These are phyloP conservation scores for Aphanomyces euteiches DNA, from an alignment of 352 stramenopile species.

Conservation along the genomic window DNA sequence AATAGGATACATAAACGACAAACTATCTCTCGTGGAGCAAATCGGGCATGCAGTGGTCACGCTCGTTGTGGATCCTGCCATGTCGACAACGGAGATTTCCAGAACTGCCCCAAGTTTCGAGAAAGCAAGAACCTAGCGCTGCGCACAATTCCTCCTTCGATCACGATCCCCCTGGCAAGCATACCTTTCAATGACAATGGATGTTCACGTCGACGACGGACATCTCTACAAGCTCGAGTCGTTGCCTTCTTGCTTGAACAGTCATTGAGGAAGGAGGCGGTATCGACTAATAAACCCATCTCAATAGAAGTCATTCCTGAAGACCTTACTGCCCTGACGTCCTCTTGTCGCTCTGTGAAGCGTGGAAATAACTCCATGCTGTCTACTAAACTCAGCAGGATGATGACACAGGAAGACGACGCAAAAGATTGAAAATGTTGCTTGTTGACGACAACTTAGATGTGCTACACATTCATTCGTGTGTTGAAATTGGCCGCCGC, in stretches of 20 bases:
- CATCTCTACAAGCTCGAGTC: slow-evolving; percentile 26
- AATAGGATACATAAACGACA: slow-evolving; percentile 35
- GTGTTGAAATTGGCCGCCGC: background rate
- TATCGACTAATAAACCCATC: background rate
- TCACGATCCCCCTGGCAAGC: slow-evolving; percentile 36
- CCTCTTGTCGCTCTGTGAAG: too few relatives aligned
- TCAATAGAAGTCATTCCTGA: too few relatives aligned
- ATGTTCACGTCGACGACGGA: slow-evolving; percentile 37
- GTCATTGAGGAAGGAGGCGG: background rate
- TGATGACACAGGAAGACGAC: background rate
- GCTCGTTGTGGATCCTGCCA: slow-evolving; percentile 34
- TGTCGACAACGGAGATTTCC: slow-evolving; percentile 44
- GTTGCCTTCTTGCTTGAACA: too few relatives aligned
- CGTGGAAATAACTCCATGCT: too few relatives aligned
- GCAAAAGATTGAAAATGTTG: background rate
- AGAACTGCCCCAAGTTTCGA: slow-evolving; percentile 46
- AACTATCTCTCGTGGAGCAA: slow-evolving; percentile 35
- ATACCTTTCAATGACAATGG: slow-evolving; percentile 45
- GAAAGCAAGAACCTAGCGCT: slow-evolving; percentile 36
- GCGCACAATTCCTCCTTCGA: slow-evolving; percentile 26
- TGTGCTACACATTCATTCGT: background rate
- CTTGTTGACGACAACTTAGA: background rate
- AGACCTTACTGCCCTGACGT: too few relatives aligned
- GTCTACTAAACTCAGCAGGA: too few relatives aligned
- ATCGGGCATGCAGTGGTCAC: slow-evolving; percentile 29